Evolutionary conservation across 2,329 filamentous ascomycete species (phyloP).

Genomic region (Stachybotrys echinatus): DNA sequence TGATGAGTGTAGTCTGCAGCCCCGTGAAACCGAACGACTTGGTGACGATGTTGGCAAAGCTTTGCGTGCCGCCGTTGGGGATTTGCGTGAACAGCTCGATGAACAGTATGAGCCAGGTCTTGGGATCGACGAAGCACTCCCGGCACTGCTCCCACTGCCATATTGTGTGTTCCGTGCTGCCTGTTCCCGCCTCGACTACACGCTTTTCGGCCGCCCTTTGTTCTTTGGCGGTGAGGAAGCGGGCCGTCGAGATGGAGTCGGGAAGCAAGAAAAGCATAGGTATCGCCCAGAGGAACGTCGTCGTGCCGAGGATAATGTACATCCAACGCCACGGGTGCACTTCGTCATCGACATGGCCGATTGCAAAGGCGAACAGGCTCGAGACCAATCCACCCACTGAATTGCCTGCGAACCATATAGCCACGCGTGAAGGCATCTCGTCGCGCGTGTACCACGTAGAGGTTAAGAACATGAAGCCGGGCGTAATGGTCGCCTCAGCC

Average conservation of each 20-base stretch:
- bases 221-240: conserved; percentile 52
- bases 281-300: conserved; percentile 46
- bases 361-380: conserved; percentile 47
- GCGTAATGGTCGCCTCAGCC: conserved; percentile 49
- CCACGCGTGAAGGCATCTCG: conserved; percentile 48
- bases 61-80: conserved; percentile 57
- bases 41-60: conserved; percentile 53
- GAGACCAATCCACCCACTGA: conserved; percentile 41
- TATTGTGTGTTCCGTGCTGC: conserved; percentile 38
- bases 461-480: conserved; percentile 51
- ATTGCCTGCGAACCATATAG: conserved; percentile 52
- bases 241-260: conserved; percentile 47
- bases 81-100: conserved; percentile 51
- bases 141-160: conserved; percentile 46
- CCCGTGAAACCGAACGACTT: conserved; percentile 50
- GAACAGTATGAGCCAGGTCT: conserved; percentile 54
- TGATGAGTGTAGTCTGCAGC: conserved; percentile 50
- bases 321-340: conserved; percentile 52
- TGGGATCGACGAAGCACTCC: conserved; percentile 52
- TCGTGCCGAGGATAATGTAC: conserved; percentile 48
- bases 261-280: conserved; percentile 44
- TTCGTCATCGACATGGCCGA: conserved; percentile 45
- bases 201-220: conserved; percentile 40
- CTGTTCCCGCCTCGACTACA: conserved; percentile 44
- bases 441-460: conserved; percentile 52